Percentiles rank a stretch among this genome's conserved stretches.
phyloP scores from a whole-genome alignment of 345 rosid genomes.

The Alliaria petiolata region DNA sequence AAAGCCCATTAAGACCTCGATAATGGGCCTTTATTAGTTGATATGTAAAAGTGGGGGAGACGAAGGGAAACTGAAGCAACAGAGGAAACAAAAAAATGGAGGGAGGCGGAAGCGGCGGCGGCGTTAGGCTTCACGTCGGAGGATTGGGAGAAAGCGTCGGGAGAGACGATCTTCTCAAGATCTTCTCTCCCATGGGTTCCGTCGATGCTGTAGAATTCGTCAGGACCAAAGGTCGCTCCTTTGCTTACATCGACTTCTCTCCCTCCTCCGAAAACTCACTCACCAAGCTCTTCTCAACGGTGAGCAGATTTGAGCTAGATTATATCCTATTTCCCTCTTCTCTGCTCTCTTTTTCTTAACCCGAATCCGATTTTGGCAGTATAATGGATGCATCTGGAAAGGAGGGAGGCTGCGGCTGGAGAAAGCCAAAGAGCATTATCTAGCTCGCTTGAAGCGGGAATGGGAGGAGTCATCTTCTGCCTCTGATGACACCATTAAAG shows the following conservation, averaged over 20 bases:
- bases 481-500: slow-evolving; percentile 3
- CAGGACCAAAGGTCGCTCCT: slow-evolving; percentile 84
- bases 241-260: slow-evolving; percentile 73
- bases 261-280: slow-evolving; percentile 61
- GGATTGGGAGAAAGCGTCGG: slow-evolving; percentile 76
- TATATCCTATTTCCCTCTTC: not conserved
- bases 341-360: not conserved
- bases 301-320: slow-evolving; percentile 21
- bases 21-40: slow-evolving; percentile 11
- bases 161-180: slow-evolving; percentile 51
- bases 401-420: slow-evolving; percentile 82
- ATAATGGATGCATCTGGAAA: slow-evolving; percentile 89
- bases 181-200: slow-evolving; percentile 53
- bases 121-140: slow-evolving; percentile 70
- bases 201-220: slow-evolving; percentile 53
- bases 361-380: slow-evolving; percentile 39
- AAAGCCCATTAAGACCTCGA: not conserved
- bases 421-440: slow-evolving; percentile 85
- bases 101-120: slow-evolving; percentile 16
- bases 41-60: not conserved
- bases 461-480: slow-evolving; percentile 46
- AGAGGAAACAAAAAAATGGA: slow-evolving; percentile 8
- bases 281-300: slow-evolving; percentile 75
- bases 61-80: slow-evolving; percentile 1
- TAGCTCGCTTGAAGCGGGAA: slow-evolving; percentile 59